Evolutionary conservation across 2,329 filamentous ascomycete species (phyloP), one percentile per base, ranked within the genome.

Genomic region (Neonectria neomacrospora): DNA sequence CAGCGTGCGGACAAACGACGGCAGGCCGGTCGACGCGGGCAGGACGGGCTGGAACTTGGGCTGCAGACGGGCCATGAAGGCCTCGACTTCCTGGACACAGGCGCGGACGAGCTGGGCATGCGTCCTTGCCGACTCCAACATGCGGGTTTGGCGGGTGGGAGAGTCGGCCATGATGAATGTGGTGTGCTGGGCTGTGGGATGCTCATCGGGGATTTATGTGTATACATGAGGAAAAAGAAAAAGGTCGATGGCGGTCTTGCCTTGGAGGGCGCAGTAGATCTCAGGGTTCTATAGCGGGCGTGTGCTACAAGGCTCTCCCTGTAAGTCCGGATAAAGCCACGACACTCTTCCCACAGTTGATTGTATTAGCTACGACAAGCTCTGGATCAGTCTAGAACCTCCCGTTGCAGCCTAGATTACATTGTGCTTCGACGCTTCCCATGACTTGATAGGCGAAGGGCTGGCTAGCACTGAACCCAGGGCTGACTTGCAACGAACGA

Each of bases 1-100:
- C 14, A 75, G 42, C 16, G 64, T 54, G 55, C 70, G 68, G 44
- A 73, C 48, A 42, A 71, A 73, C 2, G 66, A 39, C 3, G 70
- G 64, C 18, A 76, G 52, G 14, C 73, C 73, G 0, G 73, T 74
- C 7, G 56, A 41, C 32, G 48, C n/a, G 30, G 10, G 52, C 28
- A 10, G 60, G 20, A 26, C n/a, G 8, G 37, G n/a, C 37, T 45
- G 58, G 28, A 32, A 34, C 32, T 39, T 58, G 37, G 54, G 30
- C 20, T 55, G 20, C 16, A 66, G 37, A 12, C 50, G 54, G 4
- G 52, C 57, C 12, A 61, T 30, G 18, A 66, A 58, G 23, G 41
- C 16, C 16, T 57, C 47, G 22, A 64, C 41, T 53, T 66, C 64
- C 11, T 37, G 54, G 23, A 64, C 45, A 34, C 64, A 66, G 28